Evolutionary conservation across 805 yeast genomes (phyloP), one percentile per base, ranked within the genome.

Genomic region (Sugiyamaella mastotermitis): DNA sequence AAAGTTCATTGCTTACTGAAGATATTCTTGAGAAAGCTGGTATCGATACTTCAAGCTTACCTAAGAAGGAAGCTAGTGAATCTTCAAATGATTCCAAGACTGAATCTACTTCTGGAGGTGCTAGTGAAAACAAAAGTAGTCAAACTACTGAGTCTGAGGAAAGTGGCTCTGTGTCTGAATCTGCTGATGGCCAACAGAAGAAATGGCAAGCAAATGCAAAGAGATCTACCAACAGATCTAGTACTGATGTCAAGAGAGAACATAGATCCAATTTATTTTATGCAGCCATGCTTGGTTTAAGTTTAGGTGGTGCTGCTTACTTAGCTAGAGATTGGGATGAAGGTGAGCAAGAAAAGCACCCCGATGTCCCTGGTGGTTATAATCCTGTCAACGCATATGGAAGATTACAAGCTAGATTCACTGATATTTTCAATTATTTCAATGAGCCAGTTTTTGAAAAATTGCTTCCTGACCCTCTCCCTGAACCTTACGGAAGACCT

Each of bases 371-470:
- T 23, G 74, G 80, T 55, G 96, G 95, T 0, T 80, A 74, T 57
- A 58, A 81, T 4, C 80, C 85, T 5, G 63, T 57, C 14, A 68
- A 75, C 35, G 73, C 86, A 66, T 80, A 76, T 66, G 69, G 67
- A 17, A 74, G 99, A 57, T 71, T 83, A 49, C 69, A 61, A 46
- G 77, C 78, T 41, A 77, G 99, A 65, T 70, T 81, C 43, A 69
- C 77, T 41, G 80, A 85, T 29, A 71, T 85, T 43, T 80, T 87
- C 58, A 78, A 80, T 33, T 81, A 82, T 47, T 90, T 90, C 68
- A 78, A 83, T 46, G 97, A 90, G 50, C 98, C 99, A 9, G 94
- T 85, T 13, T 86, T 83, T 60, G 94, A 87, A 45, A 87, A 87
- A 59, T 74, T 92, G 55, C 74, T 94, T 51, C 98, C 98, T 37